phyloP scores from a whole-genome alignment of 805 yeast species.

The Naumovozyma baii region DNA sequence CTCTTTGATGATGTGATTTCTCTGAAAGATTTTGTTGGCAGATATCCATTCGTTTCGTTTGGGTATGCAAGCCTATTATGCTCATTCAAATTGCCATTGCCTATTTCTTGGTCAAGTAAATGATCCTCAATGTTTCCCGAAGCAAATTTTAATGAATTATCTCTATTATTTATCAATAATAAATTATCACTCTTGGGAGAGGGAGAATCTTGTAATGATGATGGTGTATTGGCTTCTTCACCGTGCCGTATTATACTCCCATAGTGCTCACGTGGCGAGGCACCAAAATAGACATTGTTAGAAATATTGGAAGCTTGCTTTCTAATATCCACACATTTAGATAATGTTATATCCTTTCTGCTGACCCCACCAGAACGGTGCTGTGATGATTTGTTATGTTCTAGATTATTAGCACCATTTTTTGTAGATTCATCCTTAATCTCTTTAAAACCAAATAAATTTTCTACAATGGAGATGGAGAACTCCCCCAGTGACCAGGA shows the following conservation, averaged over 20 bases:
- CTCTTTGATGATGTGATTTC: slow-evolving; percentile 6
- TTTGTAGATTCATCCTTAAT: slow-evolving; percentile 3
- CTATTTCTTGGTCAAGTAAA: no score
- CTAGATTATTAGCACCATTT: neutral
- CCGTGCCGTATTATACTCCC: no score
- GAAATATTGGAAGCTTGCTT: slow-evolving; percentile 28
- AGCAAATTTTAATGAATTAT: slow-evolving; percentile 8
- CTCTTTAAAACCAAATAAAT: slow-evolving; percentile 22
- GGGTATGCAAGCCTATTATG: no score
- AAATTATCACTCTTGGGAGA: slow-evolving; percentile 5
- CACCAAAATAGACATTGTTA: slow-evolving; percentile 27
- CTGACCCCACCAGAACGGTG: slow-evolving; percentile 2
- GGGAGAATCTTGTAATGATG: slow-evolving; percentile 8
- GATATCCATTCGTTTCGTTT: neutral
- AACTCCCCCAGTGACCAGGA: slow-evolving; percentile 31
- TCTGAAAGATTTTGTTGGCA: slow-evolving; percentile 5
- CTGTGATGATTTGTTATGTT: neutral
- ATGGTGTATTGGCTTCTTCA: no score
- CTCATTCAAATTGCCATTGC: no score
- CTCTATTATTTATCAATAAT: slow-evolving; percentile 8
- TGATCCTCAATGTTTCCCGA: neutral
- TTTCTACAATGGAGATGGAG: slow-evolving; percentile 18
- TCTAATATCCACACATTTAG: slow-evolving; percentile 32
- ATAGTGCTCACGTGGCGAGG: no score
- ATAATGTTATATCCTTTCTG: slow-evolving; percentile 28